phyloP scores from a whole-genome alignment of 1,284 basidiomycete species.

The Cryptococcus sp. region DNA sequence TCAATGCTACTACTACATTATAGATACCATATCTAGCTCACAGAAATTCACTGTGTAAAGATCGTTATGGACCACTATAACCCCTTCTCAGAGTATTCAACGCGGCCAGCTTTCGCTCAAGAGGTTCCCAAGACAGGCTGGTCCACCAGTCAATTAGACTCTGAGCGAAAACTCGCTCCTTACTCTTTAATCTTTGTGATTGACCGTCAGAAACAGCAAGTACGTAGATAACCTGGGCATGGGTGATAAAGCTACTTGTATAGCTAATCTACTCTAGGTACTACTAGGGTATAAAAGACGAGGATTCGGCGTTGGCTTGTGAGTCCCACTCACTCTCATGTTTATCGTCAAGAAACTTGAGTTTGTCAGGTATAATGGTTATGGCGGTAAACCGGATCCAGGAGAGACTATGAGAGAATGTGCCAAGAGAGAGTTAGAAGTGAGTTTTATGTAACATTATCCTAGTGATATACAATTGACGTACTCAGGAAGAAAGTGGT shows the following conservation, averaged over 20 bases:
- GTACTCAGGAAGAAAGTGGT: conserved; percentile 69
- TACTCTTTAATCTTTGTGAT: conserved; percentile 50
- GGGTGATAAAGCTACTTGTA: conserved; percentile 20
- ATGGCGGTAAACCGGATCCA: conserved; percentile 66
- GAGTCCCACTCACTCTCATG: conserved; percentile 20
- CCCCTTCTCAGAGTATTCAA: background rate
- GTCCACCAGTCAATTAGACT: background rate
- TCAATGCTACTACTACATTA: too few relatives aligned
- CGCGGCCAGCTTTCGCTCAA: background rate
- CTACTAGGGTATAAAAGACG: conserved; percentile 67
- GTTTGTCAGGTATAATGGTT: conserved; percentile 60
- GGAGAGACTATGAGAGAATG: conserved; percentile 60
- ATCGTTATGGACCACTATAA: background rate
- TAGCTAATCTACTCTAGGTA: conserved; percentile 39
- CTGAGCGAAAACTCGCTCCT: too few relatives aligned
- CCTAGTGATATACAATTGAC: background rate
- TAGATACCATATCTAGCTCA: too few relatives aligned
- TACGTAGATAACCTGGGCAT: conserved; percentile 13
- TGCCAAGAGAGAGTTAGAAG: conserved; percentile 58
- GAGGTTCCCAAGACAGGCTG: background rate
- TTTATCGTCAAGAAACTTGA: background rate
- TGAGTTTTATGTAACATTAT: conserved; percentile 3
- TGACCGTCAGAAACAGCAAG: conserved; percentile 30
- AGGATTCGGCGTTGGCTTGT: conserved; percentile 62
- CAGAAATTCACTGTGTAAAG: too few relatives aligned